phyloP scores from a whole-genome alignment of 306 rosid genomes.

The Argentina anserina region DNA sequence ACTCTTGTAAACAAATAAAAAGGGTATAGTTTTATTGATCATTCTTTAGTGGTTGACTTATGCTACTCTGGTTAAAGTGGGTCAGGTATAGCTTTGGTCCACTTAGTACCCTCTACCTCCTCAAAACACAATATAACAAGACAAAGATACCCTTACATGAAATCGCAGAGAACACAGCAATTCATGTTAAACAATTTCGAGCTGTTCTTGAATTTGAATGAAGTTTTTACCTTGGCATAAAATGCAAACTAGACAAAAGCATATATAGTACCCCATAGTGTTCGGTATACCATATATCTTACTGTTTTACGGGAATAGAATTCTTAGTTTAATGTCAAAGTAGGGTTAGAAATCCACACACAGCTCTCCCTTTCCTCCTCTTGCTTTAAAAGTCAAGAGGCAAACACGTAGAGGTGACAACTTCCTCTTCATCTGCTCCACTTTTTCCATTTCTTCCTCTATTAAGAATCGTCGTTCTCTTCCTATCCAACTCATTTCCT shows the following conservation, averaged over 20 bases:
- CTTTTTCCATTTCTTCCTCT: slow-evolving; percentile 33
- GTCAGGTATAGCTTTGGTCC: slow-evolving; percentile 55
- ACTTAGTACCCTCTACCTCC: slow-evolving; percentile 43
- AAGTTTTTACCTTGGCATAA: neutral
- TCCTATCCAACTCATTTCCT: slow-evolving; percentile 1
- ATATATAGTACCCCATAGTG: neutral
- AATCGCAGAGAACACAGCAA: slow-evolving; percentile 24
- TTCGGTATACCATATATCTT: slow-evolving; percentile 19
- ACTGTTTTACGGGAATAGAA: slow-evolving; percentile 14
- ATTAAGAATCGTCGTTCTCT: neutral
- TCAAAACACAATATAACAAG: slow-evolving; percentile 40
- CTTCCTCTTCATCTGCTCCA: slow-evolving; percentile 61
- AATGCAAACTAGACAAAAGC: neutral
- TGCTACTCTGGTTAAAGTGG: slow-evolving; percentile 47
- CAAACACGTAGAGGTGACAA: slow-evolving; percentile 45
- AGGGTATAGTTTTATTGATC: slow-evolving; percentile 15
- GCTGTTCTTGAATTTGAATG: neutral
- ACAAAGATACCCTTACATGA: slow-evolving; percentile 43
- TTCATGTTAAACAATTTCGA: neutral
- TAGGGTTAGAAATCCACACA: slow-evolving; percentile 29
- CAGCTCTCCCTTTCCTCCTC: slow-evolving; percentile 13
- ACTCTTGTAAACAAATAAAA: slow-evolving; percentile 12
- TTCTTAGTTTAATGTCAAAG: slow-evolving; percentile 50
- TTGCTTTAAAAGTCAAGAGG: slow-evolving; percentile 58
- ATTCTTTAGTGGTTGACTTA: slow-evolving; percentile 73